phyloP scores from a whole-genome alignment of 805 yeast genomes.

The Tetrapisispora arboricola region DNA sequence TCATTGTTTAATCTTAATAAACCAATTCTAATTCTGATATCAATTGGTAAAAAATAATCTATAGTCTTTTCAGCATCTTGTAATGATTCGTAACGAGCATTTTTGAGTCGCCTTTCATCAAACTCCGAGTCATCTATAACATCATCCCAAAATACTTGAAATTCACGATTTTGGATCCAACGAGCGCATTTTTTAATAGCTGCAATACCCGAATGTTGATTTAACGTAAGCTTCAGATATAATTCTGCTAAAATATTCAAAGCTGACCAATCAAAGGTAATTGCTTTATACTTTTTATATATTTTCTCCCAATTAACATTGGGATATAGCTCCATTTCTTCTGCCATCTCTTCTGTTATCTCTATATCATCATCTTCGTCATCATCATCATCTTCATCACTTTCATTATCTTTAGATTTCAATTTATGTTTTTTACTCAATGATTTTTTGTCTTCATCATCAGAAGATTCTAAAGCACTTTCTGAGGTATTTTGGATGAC shows the following conservation, averaged over 20 bases:
- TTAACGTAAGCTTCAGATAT: conserved; percentile 45
- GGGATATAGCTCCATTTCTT: conserved; percentile 22
- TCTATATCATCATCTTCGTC: conserved; percentile 9
- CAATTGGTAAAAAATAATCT: conserved; percentile 59
- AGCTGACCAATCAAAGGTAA: conserved; percentile 79
- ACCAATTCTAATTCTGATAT: conserved; percentile 76
- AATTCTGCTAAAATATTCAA: conserved; percentile 76
- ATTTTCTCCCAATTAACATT: conserved; percentile 24
- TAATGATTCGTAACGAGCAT: conserved; percentile 35
- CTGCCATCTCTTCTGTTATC: conserved; percentile 3
- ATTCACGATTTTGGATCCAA: conserved; percentile 67
- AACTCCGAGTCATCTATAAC: conserved; percentile 66
- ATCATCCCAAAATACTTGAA: conserved; percentile 38
- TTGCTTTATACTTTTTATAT: conserved; percentile 27
- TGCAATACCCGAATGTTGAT: conserved; percentile 52
- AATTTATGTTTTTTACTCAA: too few relatives aligned
- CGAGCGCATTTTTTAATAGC: conserved; percentile 63
- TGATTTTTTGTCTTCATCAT: conserved; percentile 21
- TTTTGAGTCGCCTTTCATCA: conserved; percentile 55
- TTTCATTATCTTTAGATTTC: conserved; percentile 8
- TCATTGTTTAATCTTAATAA: conserved; percentile 56
- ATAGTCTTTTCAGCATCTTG: conserved; percentile 30
- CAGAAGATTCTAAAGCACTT: conserved; percentile 25
- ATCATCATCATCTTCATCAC: conserved; percentile 12
- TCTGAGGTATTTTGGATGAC: conserved; percentile 24